Evolutionary conservation across 768 basidiomycete genomes (phyloP).

Genomic region (Lactifluus piperatus): DNA sequence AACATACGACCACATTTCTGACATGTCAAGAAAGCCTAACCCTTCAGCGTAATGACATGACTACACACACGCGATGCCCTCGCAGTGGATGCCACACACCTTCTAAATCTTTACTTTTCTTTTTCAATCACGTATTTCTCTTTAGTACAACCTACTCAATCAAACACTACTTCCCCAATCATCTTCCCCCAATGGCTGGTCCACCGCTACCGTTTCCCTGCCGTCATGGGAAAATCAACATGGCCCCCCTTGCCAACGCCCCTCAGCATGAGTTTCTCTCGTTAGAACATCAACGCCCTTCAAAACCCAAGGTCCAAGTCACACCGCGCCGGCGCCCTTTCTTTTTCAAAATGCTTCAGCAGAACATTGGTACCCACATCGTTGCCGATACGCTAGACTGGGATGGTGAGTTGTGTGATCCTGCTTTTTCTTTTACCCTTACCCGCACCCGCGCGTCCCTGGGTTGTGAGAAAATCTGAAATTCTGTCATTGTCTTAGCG

Average conservation of each 20-base stretch:
- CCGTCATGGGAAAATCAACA: background rate
- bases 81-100: too few relatives aligned
- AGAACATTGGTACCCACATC: background rate
- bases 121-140: background rate
- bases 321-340: slow-evolving; percentile 2
- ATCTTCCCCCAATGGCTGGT: background rate
- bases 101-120: background rate
- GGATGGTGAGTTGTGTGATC: slow-evolving; percentile 7
- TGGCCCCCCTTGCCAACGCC: slow-evolving; percentile 5
- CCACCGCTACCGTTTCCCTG: background rate
- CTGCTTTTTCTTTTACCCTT: background rate
- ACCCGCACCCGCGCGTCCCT: background rate
- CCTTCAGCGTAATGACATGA: background rate
- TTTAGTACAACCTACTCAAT: background rate
- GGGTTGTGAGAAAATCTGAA: slow-evolving; percentile 1
- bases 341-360: slow-evolving; percentile 11
- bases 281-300: background rate
- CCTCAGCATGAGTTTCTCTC: background rate
- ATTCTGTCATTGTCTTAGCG: background rate
- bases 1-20: background rate
- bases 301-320: background rate
- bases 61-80: background rate
- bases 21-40: background rate
- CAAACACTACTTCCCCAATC: background rate
- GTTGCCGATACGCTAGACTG: slow-evolving; percentile 20